phyloP scores from a whole-genome alignment of 768 basidiomycete species.

The Naganishia vishniacii region DNA sequence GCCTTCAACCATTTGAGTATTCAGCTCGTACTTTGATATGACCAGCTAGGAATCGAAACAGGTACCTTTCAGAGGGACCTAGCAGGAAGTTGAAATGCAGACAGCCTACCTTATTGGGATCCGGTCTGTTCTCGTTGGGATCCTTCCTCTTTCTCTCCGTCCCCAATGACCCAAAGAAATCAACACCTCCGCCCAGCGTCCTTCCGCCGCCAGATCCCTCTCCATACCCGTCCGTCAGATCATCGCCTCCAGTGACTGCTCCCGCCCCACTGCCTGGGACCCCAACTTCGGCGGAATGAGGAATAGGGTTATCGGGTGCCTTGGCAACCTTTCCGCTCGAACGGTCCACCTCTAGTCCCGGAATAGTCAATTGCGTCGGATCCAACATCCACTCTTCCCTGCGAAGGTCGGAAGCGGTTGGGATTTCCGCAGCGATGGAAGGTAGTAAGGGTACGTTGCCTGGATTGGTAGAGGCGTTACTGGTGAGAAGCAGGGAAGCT shows the following conservation, averaged over 20 bases:
- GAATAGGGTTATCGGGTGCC: conserved; percentile 28
- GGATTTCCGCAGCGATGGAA: conserved; percentile 49
- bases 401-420: conserved; percentile 22
- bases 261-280: conserved; percentile 14
- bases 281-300: conserved; percentile 32
- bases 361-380: conserved; percentile 44
- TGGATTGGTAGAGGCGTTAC: conserved; percentile 55
- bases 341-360: conserved; percentile 37
- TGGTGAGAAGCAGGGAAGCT: conserved; percentile 64
- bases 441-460: conserved; percentile 55
- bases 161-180: conserved; percentile 86
- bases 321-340: conserved; percentile 13
- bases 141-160: conserved; percentile 66
- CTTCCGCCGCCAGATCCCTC: conserved; percentile 53
- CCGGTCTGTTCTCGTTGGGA: conserved; percentile 51
- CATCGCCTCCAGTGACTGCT: conserved; percentile 28
- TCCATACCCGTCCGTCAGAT: conserved; percentile 47
- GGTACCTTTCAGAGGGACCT: neutral
- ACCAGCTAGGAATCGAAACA: conserved; percentile 31
- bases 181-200: conserved; percentile 59
- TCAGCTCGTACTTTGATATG: conserved; percentile 47
- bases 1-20: conserved; percentile 54
- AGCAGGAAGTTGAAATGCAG: neutral
- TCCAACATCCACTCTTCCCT: conserved; percentile 88
- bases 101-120: conserved; percentile 64